A percentile compares a stretch with the other conserved stretches of the same genome.
phyloP scores from a whole-genome alignment of 2,329 filamentous ascomycete species.

The Septoria petroselini region DNA sequence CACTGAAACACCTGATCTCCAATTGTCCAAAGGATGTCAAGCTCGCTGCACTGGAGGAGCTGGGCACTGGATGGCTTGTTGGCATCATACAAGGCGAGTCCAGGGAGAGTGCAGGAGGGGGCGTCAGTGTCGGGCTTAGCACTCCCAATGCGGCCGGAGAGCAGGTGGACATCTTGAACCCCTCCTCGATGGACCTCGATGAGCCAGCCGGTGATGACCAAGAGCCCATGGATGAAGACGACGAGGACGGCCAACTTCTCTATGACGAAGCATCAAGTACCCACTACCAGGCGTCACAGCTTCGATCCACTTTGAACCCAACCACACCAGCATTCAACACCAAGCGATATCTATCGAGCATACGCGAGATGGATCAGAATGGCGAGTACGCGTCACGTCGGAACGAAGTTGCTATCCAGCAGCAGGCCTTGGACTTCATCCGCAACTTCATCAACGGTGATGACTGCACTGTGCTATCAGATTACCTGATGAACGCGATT shows the following conservation, averaged over 20 bases:
- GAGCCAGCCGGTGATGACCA: slow-evolving; percentile 29
- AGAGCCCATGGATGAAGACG: slow-evolving; percentile 32
- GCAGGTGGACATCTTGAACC: slow-evolving; percentile 59
- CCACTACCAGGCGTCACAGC: slow-evolving; percentile 38
- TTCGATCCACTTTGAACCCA: slow-evolving; percentile 37
- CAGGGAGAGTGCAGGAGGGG: slow-evolving; percentile 48
- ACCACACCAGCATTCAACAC: slow-evolving; percentile 29
- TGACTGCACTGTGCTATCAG: slow-evolving; percentile 68
- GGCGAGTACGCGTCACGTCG: slow-evolving; percentile 63
- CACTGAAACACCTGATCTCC: slow-evolving; percentile 83
- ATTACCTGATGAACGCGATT: slow-evolving; percentile 72
- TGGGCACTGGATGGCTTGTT: slow-evolving; percentile 77
- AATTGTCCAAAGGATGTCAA: slow-evolving; percentile 69
- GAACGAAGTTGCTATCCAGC: slow-evolving; percentile 81
- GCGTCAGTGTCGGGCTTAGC: slow-evolving; percentile 37
- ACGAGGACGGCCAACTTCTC: slow-evolving; percentile 47
- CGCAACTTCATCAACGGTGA: slow-evolving; percentile 77
- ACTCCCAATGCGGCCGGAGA: slow-evolving; percentile 59
- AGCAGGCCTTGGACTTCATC: slow-evolving; percentile 85
- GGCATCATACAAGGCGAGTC: slow-evolving; percentile 66
- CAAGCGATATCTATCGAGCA: slow-evolving; percentile 32
- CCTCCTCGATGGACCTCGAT: slow-evolving; percentile 40
- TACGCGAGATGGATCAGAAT: slow-evolving; percentile 56
- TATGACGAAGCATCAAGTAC: slow-evolving; percentile 41
- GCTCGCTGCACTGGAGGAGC: slow-evolving; percentile 70